A percentile compares a stretch with the other conserved stretches of the same genome.
phyloP scores from a whole-genome alignment of 2,329 filamentous ascomycete genomes.

The Colletotrichum gigasporum region DNA sequence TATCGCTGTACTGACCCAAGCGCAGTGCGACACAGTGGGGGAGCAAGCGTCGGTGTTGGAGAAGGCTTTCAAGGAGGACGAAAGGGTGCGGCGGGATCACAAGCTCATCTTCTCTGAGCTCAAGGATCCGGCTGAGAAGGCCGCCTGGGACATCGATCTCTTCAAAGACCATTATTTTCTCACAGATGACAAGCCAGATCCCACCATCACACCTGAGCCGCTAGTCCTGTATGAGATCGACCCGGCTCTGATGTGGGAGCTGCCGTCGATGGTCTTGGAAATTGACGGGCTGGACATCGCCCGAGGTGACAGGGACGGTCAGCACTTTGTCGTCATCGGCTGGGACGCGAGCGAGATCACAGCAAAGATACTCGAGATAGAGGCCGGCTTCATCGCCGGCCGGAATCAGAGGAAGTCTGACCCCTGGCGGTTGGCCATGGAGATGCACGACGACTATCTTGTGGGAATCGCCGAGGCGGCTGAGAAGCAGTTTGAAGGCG shows the following conservation, averaged over 20 bases:
- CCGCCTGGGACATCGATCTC: background rate
- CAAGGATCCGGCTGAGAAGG: background rate
- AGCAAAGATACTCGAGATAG: background rate
- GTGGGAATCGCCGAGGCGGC: background rate
- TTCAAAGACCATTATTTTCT: background rate
- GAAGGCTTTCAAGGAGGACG: background rate
- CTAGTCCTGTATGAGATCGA: background rate
- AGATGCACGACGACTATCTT: background rate
- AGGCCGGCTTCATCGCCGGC: too few relatives aligned
- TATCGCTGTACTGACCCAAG: background rate
- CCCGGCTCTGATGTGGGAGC: background rate
- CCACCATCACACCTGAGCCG: background rate
- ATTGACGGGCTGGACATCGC: background rate
- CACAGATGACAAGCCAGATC: background rate
- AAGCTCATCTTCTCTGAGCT: background rate
- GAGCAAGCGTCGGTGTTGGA: background rate
- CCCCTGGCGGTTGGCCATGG: background rate
- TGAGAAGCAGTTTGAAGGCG: background rate
- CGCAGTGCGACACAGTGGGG: background rate
- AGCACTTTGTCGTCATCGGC: background rate
- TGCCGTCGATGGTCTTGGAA: background rate
- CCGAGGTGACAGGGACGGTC: background rate
- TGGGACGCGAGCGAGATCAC: background rate
- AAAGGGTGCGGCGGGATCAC: background rate
- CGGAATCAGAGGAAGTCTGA: background rate